A percentile compares a stretch with the other conserved stretches of the same genome.
These are phyloP conservation scores for Acanthamoeba triangularis DNA, from an alignment of 208 protist genomes.

Conservation along the genomic window DNA sequence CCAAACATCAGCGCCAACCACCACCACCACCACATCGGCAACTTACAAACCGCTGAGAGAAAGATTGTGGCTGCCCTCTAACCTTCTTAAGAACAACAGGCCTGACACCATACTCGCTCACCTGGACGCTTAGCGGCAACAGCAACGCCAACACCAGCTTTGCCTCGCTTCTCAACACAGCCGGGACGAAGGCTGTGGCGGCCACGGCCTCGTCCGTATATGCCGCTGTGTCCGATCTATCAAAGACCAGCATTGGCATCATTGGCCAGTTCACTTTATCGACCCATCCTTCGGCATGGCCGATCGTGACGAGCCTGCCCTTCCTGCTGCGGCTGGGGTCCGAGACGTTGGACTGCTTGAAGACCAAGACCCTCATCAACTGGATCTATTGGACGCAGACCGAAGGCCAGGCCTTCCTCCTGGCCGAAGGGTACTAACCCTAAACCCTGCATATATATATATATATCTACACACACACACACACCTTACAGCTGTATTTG, in stretches of 20 bases:
- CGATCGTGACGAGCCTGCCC: slow-evolving; percentile 24
- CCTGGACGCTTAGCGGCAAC: slow-evolving; percentile 54
- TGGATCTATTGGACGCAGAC: slow-evolving; percentile 76
- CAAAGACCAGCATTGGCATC: not conserved
- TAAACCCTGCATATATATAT: too few species aligned
- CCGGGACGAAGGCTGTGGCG: not conserved
- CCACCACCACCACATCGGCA: too few species aligned
- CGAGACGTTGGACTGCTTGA: slow-evolving; percentile 50
- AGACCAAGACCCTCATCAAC: slow-evolving; percentile 56
- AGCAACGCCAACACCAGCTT: slow-evolving; percentile 24
- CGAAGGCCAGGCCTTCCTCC: slow-evolving; percentile 22
- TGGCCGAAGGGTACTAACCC: slow-evolving; percentile 44
- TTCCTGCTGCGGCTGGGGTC: not conserved
- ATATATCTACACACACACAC: not conserved
- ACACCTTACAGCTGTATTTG: not conserved
- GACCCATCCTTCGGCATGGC: not conserved
- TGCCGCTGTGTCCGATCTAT: not conserved
- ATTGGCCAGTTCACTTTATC: slow-evolving; percentile 8
- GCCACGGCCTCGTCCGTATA: not conserved
- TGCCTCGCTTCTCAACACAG: not conserved
- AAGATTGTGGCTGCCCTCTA: too few species aligned
- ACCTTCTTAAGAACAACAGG: not conserved
- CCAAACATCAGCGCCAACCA: too few species aligned
- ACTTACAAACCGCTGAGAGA: too few species aligned
- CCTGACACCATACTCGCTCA: slow-evolving; percentile 1